These are phyloP conservation scores for Hanseniaspora clermontiae DNA, from an alignment of 805 yeast species.

Conservation along the genomic window DNA sequence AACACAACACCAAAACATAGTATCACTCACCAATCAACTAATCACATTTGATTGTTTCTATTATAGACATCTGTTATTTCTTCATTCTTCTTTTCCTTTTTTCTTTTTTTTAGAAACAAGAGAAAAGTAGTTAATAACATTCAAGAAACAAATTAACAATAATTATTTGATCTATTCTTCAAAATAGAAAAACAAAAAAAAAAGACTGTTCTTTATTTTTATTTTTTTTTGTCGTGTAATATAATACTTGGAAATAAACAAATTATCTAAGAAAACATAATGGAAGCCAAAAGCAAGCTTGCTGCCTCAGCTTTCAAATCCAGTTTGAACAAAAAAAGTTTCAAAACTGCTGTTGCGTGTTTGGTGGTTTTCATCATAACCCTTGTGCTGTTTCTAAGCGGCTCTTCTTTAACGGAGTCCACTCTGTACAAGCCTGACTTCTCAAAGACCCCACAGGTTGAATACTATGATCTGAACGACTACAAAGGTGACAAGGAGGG, in stretches of 20 bases:
- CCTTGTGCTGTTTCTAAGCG: not conserved
- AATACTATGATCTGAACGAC: slow-evolving; percentile 59
- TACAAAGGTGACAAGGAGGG: slow-evolving; percentile 59
- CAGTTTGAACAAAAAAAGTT: not conserved
- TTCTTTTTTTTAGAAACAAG: no score
- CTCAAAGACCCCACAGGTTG: slow-evolving; percentile 33
- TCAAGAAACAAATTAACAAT: no score
- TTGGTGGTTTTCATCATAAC: not conserved
- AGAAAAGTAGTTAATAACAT: no score
- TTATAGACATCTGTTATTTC: no score
- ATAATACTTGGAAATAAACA: no score
- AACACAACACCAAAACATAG: not conserved
- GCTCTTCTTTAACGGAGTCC: not conserved
- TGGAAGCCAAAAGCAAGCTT: not conserved
- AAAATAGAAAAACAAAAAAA: no score
- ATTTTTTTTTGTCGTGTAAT: no score
- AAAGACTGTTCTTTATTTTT: no score
- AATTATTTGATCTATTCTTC: no score
- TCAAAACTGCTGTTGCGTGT: not conserved
- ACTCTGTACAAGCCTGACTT: slow-evolving; percentile 28
- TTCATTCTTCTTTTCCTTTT: no score
- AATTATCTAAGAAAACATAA: not conserved
- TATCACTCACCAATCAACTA: no score
- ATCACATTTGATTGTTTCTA: no score
- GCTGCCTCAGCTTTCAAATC: not conserved